Conservation (phyloP, 2,329 filamentous ascomycete species). For the Epichloe glyceriae region DNA sequence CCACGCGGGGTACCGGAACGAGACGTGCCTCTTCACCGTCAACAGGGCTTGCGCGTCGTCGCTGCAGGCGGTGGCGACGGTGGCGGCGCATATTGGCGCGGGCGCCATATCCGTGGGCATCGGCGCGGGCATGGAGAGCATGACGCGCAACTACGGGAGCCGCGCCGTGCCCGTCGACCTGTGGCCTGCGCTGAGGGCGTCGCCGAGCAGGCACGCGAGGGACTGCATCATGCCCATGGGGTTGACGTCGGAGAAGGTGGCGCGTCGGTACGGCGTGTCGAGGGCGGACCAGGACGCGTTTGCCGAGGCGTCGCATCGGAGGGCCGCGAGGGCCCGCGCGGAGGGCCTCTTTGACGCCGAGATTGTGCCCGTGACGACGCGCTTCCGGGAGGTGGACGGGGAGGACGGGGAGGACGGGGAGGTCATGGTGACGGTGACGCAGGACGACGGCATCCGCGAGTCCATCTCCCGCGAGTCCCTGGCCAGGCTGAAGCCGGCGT, state of each 20-base stretch:
- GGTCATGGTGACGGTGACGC: slow-evolving; percentile 48
- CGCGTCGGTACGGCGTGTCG: slow-evolving; percentile 58
- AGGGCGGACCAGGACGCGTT: slow-evolving; percentile 73
- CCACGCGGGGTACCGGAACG: slow-evolving; percentile 63
- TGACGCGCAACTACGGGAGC: slow-evolving; percentile 81
- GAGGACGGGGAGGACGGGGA: slow-evolving; percentile 41
- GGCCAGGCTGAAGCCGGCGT: slow-evolving; percentile 72
- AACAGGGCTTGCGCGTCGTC: slow-evolving; percentile 78
- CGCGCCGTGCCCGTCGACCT: slow-evolving; percentile 72
- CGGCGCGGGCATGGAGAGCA: slow-evolving; percentile 88
- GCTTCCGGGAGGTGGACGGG: slow-evolving; percentile 51
- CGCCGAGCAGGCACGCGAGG: slow-evolving; percentile 51
- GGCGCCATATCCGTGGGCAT: slow-evolving; percentile 64
- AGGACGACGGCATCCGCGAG: slow-evolving; percentile 73
- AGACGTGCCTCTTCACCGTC: slow-evolving; percentile 69
- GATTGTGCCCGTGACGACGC: slow-evolving; percentile 67
- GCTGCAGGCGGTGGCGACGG: slow-evolving; percentile 60
- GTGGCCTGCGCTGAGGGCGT: slow-evolving; percentile 61
- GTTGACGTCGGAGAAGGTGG: slow-evolving; percentile 79
- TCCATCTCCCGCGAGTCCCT: slow-evolving; percentile 57
- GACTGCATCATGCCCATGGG: slow-evolving; percentile 96
- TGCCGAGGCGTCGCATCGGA: slow-evolving; percentile 59
- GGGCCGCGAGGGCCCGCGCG: slow-evolving; percentile 57
- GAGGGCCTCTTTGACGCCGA: slow-evolving; percentile 62
- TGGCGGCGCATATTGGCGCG: slow-evolving; percentile 63